Evolutionary conservation across 2,329 filamentous ascomycete species (phyloP).

Genomic region (Penicillium freii): DNA sequence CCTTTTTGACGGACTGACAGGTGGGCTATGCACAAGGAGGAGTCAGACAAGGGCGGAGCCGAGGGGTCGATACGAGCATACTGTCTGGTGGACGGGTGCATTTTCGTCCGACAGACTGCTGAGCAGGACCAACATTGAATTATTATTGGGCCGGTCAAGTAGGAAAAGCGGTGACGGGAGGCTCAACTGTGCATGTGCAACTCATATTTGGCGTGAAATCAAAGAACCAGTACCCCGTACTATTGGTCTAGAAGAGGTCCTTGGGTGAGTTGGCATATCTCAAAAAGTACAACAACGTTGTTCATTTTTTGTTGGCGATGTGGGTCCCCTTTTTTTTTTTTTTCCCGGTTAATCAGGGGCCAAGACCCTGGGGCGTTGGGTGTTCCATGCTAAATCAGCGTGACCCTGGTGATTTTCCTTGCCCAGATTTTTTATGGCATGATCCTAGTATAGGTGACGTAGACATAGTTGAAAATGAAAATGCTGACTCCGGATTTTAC

Average conservation of each 20-base stretch:
- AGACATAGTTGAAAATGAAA: neutral
- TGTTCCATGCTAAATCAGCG: neutral
- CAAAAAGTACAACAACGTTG: neutral
- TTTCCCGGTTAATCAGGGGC: neutral
- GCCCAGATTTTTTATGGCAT: neutral
- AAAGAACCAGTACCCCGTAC: neutral
- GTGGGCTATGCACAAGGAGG: conserved; percentile 6
- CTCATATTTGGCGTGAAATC: conserved; percentile 1
- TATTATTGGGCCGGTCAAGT: neutral
- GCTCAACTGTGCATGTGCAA: conserved; percentile 2
- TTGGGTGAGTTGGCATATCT: neutral
- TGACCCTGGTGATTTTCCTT: neutral
- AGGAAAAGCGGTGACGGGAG: neutral
- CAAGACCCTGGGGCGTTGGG: neutral
- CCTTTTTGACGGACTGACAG: neutral
- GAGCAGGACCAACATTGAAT: neutral
- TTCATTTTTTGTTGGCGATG: neutral
- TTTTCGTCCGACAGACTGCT: neutral
- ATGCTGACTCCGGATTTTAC: neutral
- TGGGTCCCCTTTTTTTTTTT: neutral
- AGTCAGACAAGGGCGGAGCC: conserved; percentile 1
- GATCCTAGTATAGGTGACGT: conserved; percentile 4
- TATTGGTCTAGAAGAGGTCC: neutral
- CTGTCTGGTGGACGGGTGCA: neutral
- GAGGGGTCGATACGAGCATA: neutral